Base-by-base conservation (phyloP, 148 eudicot species). In the Chenopodium quinoa region DNA sequence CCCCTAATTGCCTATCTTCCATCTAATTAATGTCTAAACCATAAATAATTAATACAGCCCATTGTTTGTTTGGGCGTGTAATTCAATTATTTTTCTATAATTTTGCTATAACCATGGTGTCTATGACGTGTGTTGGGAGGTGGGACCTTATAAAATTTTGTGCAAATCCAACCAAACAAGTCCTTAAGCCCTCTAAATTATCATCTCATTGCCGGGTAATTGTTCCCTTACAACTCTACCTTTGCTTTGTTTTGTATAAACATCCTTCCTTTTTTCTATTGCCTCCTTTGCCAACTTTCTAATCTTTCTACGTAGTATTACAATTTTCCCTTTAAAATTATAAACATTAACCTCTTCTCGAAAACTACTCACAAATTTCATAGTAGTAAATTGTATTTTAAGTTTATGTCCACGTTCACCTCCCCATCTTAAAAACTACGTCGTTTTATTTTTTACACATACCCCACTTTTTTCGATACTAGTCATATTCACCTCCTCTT, bases 401-500 rank as follows among this genome's bases (percentile, higher is more conserved):
- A 83, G 78, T 77, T 25, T 68, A 81, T 64, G 79, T 82, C 89
- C 89, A 86, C 84, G 86, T 90, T 86, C 90, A 80, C 79, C 77
- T 79, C 86, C 82, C 83, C 82, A 8, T 63, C 82, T 85, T 40
- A 72, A 75, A 73, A 63, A 16, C 75, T 71, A 76, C 88, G 44
- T 56, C 72, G 60, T 29, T 68, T 75, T 17, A 56, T 56, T 56
- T 81, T 75, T 80, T 80, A 37, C 71, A 82, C 90, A 84, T 82
- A 86, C 84, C 87, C 80, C 82, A 60, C 91, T 47, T 23, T 79
- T 87, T 54, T 71, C 87, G 82, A 89, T 83, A 79, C 68, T 67
- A 87, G 20, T 86, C 87, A 85, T 75, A 78, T 88, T 85, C 89
- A 83, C 20, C 75, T 79, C 82, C 62, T 82, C 67, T 68, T 23